Conservation (phyloP, 805 yeast genomes). For the Isabelozyma pseudorhagii region DNA sequence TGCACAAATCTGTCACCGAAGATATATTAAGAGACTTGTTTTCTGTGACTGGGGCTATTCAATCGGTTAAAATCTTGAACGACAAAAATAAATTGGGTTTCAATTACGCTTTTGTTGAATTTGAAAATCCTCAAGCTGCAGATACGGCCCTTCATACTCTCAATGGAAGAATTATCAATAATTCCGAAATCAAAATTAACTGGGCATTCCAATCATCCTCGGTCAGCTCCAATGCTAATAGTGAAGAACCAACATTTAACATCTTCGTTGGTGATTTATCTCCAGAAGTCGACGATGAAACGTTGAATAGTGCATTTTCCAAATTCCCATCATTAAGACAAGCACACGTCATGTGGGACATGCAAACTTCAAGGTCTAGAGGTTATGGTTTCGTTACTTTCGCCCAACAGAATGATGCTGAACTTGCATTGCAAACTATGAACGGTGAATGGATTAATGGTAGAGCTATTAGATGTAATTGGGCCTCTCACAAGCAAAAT, state of each 20-base stretch:
- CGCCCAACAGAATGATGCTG: conserved; percentile 63
- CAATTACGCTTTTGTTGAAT: conserved; percentile 85
- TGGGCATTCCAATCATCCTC: conserved; percentile 86
- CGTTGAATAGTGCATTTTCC: conserved; percentile 54
- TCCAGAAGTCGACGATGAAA: conserved; percentile 77
- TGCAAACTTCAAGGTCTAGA: conserved; percentile 88
- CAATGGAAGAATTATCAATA: conserved; percentile 56
- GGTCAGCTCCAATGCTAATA: conserved; percentile 41
- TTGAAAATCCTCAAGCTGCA: conserved; percentile 55
- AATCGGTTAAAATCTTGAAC: conserved; percentile 64
- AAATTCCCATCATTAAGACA: conserved; percentile 61
- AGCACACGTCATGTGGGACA: conserved; percentile 97
- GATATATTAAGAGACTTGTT: conserved; percentile 60
- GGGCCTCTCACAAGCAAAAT: conserved; percentile 75
- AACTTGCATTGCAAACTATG: conserved; percentile 66
- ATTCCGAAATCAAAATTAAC: conserved; percentile 59
- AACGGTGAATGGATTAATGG: conserved; percentile 72
- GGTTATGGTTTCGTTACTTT: conserved; percentile 92
- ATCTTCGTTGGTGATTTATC: conserved; percentile 85
- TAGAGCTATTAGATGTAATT: conserved; percentile 76
- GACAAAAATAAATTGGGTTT: conserved; percentile 74
- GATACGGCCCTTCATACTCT: conserved; percentile 57
- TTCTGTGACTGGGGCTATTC: conserved; percentile 57
- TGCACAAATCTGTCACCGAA: conserved; percentile 64
- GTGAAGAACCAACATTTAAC: conserved; percentile 56